Evolutionary conservation across 208 protist genomes (phyloP), one percentile per base, ranked within the genome.

Genomic region (Phytomonas serpens): DNA sequence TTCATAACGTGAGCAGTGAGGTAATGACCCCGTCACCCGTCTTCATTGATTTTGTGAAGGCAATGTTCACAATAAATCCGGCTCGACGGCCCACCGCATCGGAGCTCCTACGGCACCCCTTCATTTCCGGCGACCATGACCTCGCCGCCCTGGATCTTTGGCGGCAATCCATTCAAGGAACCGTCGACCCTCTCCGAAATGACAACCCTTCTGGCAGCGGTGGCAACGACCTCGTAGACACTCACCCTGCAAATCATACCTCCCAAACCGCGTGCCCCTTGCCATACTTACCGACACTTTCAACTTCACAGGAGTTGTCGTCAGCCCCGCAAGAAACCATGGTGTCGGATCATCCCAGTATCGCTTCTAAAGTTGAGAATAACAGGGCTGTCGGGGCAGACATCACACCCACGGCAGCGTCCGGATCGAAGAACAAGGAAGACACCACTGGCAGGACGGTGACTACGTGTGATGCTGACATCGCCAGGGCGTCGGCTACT

Each of bases 31-130:
- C 84, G 23, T 85, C 81, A 13, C 71, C 76, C 10, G 52, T 83
- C 33, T 69, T 92, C n/a, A 63, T 90, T 30, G 79, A 94, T 63
- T 85, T 95, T 64, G 37, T 95, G 9, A 67, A 78, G 38, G 76
- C 64, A 52, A 82, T 77, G 64, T 79, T 95, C 72, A 72, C 68
- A 52, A 73, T 88, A 32, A 81, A 90, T 51, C 66, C 75, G n/a
- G 69, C 76, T n/a, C 68, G 47, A 32, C 84, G 90, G 4, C 84
- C 83, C 1, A 77, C 75, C 2, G 82, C 88, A 9, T 62, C 72
- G 16, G 82, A 93, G 71, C 80, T 93, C 42, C 80, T 93, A 67
- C 79, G 77, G 71, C 90, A 96, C 70, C 87, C 90, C 14, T 93
- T 93, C 52, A 93, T 96, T 66, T 76, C 76, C 9, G 77, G 73